These are phyloP conservation scores for Bauhinia variegata DNA, from an alignment of 306 rosid species.

Conservation along the genomic window DNA sequence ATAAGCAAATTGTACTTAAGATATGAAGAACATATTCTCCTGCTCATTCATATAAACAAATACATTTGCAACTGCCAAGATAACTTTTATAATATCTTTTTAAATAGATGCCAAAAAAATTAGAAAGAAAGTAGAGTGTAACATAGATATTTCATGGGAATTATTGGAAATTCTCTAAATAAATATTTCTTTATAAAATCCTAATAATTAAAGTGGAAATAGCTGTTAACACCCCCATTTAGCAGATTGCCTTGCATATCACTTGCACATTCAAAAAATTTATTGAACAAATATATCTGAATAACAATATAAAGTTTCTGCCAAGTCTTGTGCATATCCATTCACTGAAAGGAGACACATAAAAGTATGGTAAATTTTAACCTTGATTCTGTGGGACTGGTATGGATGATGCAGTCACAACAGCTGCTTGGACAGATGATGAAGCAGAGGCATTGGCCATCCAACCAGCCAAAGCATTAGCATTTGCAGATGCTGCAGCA, in stretches of 20 bases:
- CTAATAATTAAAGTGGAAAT: not conserved
- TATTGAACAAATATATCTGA: not conserved
- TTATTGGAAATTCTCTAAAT: not conserved
- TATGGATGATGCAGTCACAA: slow-evolving; percentile 78
- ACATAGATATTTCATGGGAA: slow-evolving; percentile 18
- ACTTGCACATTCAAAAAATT: no score
- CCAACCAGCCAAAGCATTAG: slow-evolving; percentile 91
- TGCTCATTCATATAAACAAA: slow-evolving; percentile 24
- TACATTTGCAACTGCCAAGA: slow-evolving; percentile 20
- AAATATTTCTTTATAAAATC: no score
- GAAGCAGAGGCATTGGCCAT: slow-evolving; percentile 90
- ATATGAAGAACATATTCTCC: slow-evolving; percentile 10
- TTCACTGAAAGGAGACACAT: not conserved
- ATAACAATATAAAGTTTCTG: not conserved
- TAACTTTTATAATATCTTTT: not conserved
- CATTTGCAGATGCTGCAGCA: slow-evolving; percentile 65
- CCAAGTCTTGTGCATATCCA: not conserved
- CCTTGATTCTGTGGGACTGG: slow-evolving; percentile 92
- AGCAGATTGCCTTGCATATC: no score
- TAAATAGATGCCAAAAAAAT: slow-evolving; percentile 5
- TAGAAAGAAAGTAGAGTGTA: not conserved
- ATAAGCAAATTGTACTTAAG: slow-evolving; percentile 27
- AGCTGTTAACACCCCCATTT: not conserved
- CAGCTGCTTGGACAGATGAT: slow-evolving; percentile 91
- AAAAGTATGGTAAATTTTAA: slow-evolving; percentile 23